Conservation (phyloP, 345 rosid genomes). For the Syzygium aromaticum region DNA sequence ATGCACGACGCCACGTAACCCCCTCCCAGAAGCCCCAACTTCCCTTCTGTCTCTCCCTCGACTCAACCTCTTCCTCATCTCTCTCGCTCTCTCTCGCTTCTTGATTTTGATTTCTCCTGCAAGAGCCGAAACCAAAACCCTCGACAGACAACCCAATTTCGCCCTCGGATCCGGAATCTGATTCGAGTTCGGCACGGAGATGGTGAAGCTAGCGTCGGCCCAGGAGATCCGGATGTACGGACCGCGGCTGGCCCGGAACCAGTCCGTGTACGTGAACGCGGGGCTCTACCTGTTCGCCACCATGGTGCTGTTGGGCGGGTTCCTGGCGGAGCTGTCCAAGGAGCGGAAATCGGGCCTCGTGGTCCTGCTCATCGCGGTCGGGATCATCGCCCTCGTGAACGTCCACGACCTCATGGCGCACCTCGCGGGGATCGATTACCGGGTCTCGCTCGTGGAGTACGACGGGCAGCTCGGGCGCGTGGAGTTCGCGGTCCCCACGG, state of each 20-base stretch:
- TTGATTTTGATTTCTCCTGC: neutral
- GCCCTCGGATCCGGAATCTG: neutral
- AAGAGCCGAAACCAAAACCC: too few relatives aligned
- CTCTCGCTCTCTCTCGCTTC: neutral
- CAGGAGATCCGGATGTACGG: conserved; percentile 70
- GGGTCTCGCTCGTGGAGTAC: conserved; percentile 38
- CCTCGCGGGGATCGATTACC: conserved; percentile 64
- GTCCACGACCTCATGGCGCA: conserved; percentile 75
- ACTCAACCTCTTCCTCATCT: neutral
- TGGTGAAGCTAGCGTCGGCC: conserved; percentile 86
- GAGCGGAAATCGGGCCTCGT: conserved; percentile 67
- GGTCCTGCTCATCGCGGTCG: conserved; percentile 47
- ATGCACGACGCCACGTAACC: conserved; percentile 43
- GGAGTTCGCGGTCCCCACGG: conserved; percentile 65
- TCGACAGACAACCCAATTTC: neutral
- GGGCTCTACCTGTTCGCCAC: conserved; percentile 66
- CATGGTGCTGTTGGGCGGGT: conserved; percentile 46
- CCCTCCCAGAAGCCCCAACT: neutral
- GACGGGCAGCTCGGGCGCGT: conserved; percentile 75
- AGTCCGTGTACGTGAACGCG: conserved; percentile 72
- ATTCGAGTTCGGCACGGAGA: neutral
- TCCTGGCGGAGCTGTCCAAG: conserved; percentile 46
- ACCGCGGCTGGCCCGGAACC: conserved; percentile 33
- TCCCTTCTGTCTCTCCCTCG: neutral
- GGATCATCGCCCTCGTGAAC: conserved; percentile 39